Conservation (phyloP, 192 early-diverging fungal species). For the Funneliformis geosporum region DNA sequence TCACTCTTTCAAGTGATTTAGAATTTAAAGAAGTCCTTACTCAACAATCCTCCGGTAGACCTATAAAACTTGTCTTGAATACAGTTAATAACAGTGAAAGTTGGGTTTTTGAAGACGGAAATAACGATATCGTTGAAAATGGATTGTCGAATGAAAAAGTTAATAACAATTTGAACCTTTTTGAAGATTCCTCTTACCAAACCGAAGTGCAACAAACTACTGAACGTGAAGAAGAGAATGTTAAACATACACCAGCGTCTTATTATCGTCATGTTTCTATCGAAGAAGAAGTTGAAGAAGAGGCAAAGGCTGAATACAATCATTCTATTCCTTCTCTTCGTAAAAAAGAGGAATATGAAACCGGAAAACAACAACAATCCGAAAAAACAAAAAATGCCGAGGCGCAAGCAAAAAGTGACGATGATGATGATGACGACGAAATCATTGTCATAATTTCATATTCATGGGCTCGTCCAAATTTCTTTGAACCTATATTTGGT, state of each 20-base stretch:
- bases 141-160: neutral
- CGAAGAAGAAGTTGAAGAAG: neutral
- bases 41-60: neutral
- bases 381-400: neutral
- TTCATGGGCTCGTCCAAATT: neutral
- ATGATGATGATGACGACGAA: neutral
- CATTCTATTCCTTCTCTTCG: neutral
- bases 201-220: neutral
- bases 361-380: neutral
- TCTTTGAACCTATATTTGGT: neutral
- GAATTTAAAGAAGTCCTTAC: conserved; percentile 14
- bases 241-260: neutral
- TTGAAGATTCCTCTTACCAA: neutral
- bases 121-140: neutral
- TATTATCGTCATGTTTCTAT: neutral
- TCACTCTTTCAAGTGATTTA: conserved; percentile 15
- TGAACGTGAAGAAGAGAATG: neutral
- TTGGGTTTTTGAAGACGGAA: neutral
- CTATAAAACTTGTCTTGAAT: neutral
- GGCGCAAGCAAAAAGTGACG: neutral
- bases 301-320: neutral
- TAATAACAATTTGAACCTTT: too few species aligned
- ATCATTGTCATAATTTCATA: neutral
- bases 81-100: neutral
- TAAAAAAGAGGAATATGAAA: neutral